phyloP scores from a whole-genome alignment of 2,329 filamentous ascomycete species.

The Trichoderma atroviride region DNA sequence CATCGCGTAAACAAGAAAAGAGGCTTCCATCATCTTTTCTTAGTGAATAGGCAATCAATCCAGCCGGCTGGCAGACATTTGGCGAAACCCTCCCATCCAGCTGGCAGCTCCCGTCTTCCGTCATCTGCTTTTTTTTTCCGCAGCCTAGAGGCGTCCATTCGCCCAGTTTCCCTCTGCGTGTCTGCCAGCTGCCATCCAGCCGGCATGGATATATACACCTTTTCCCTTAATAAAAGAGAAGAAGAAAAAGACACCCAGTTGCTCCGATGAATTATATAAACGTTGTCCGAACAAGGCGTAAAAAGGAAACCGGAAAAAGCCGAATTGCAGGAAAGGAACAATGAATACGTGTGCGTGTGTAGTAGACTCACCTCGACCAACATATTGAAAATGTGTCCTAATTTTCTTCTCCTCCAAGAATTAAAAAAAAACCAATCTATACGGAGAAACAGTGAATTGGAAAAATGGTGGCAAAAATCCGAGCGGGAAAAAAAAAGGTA shows the following conservation, averaged over 20 bases:
- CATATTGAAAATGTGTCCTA: slow-evolving; percentile 32
- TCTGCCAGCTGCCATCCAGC: neutral
- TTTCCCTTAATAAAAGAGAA: neutral
- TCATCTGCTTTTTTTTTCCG: slow-evolving; percentile 1
- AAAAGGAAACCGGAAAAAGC: neutral
- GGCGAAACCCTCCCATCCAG: slow-evolving; percentile 9
- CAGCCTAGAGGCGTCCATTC: neutral
- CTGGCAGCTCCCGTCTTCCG: slow-evolving; percentile 14
- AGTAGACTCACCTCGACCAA: slow-evolving; percentile 43
- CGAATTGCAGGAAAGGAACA: neutral
- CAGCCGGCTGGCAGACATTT: slow-evolving; percentile 22
- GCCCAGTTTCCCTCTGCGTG: neutral
- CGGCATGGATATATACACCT: neutral
- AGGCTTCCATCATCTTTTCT: neutral
- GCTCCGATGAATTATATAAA: neutral
- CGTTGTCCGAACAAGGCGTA: neutral
- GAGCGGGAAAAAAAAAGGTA: slow-evolving; percentile 2
- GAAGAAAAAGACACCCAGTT: neutral
- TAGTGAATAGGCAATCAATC: neutral
- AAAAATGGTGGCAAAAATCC: slow-evolving; percentile 24
- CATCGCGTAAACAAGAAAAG: slow-evolving; percentile 7
- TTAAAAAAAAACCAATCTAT: neutral
- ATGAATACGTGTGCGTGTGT: neutral
- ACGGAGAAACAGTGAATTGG: slow-evolving; percentile 9
- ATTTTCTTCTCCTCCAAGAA: slow-evolving; percentile 2